Evolutionary conservation across 1,284 basidiomycete genomes (phyloP).

Genomic region (Singerocomus inundabilis): DNA sequence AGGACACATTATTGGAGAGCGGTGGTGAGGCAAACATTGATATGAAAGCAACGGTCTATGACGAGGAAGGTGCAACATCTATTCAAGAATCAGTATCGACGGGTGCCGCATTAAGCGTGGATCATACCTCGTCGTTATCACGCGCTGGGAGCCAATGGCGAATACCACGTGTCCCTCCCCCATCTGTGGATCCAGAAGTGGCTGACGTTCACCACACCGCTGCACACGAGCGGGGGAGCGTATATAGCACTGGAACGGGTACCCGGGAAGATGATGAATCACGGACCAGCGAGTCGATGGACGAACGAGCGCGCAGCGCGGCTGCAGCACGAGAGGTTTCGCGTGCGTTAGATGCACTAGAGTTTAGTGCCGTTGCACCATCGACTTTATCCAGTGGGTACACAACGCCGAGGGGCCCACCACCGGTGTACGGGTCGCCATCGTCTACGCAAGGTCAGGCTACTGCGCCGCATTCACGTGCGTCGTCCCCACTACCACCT

Average conservation of each 20-base stretch:
- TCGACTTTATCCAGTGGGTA: slow-evolving; percentile 14
- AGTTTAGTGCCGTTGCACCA: slow-evolving; percentile 41
- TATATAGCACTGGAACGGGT: not conserved
- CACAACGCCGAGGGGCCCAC: slow-evolving; percentile 20
- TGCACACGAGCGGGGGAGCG: slow-evolving; percentile 1
- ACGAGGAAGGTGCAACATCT: slow-evolving; percentile 3
- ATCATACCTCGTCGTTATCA: slow-evolving; percentile 8
- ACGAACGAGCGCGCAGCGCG: slow-evolving; percentile 49
- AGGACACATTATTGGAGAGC: slow-evolving; percentile 13
- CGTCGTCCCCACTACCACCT: not conserved
- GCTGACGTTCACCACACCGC: slow-evolving; percentile 1
- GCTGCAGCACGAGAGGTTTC: slow-evolving; percentile 68
- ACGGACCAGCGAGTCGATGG: slow-evolving; percentile 22
- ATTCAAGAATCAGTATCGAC: slow-evolving; percentile 17
- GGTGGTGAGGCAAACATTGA: slow-evolving; percentile 8
- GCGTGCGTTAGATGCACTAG: slow-evolving; percentile 58
- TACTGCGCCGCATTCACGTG: not conserved
- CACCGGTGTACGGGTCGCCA: slow-evolving; percentile 18
- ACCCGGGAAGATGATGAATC: slow-evolving; percentile 8
- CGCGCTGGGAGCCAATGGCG: slow-evolving; percentile 25
- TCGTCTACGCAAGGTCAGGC: slow-evolving; percentile 11
- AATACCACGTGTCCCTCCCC: slow-evolving; percentile 31
- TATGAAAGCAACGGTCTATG: not conserved
- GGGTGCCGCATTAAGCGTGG: not conserved
- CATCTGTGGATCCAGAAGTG: slow-evolving; percentile 19